These are phyloP conservation scores for Perkinsus marinus DNA, from an alignment of 169 alveolate species.

Conservation along the genomic window DNA sequence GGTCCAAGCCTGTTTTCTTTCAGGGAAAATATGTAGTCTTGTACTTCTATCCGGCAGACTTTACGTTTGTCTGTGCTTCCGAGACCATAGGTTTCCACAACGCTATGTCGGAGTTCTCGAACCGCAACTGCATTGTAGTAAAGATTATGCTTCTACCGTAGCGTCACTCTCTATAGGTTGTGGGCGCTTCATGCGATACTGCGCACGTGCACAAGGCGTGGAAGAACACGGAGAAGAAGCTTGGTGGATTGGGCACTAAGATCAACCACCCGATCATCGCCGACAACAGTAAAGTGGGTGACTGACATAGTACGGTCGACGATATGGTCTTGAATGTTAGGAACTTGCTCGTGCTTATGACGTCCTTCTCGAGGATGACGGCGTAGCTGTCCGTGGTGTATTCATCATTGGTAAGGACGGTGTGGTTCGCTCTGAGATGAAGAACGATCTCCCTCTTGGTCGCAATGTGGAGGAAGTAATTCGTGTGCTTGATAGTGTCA, in stretches of 20 bases:
- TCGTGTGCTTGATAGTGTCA: constrained; percentile 89
- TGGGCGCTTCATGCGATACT: constrained; percentile 94
- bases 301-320: constrained; percentile 15
- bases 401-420: constrained; percentile 92
- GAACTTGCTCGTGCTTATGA: constrained; percentile 76
- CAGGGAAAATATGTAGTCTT: constrained; percentile 74
- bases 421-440: constrained; percentile 77
- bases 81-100: constrained; percentile 90
- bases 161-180: not conserved
- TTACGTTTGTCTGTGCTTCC: constrained; percentile 99
- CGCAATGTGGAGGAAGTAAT: constrained; percentile 89
- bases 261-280: not conserved
- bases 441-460: constrained; percentile 97
- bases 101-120: constrained; percentile 77
- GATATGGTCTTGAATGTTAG: constrained; percentile 83
- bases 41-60: constrained; percentile 97
- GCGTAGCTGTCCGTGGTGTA: constrained; percentile 94
- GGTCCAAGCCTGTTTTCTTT: not conserved
- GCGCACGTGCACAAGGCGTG: constrained; percentile 88
- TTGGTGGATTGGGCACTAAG: not conserved
- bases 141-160: not conserved
- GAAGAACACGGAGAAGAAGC: constrained; percentile 59
- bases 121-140: constrained; percentile 41
- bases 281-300: not conserved
- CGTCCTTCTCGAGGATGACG: constrained; percentile 75